Evolutionary conservation across 1,139 yeast genomes (phyloP).

Genomic region (Suhomyces bokatorum): DNA sequence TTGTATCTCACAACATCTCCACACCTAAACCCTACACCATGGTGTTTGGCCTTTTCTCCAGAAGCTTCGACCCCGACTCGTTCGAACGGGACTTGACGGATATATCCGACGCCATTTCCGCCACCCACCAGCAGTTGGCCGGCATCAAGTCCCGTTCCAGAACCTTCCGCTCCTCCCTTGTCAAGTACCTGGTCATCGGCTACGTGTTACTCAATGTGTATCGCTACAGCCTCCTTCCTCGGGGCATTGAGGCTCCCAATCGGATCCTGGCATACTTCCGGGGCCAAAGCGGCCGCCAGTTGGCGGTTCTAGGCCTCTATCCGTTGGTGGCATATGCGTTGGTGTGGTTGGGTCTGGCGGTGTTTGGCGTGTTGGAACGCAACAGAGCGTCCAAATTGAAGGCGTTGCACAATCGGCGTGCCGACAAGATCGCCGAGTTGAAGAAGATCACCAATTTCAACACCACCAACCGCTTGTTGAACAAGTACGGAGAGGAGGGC

Average conservation of each 20-base stretch:
- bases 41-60: conserved; percentile 34
- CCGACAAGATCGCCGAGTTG: conserved; percentile 66
- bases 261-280: conserved; percentile 25
- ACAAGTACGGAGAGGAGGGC: conserved; percentile 56
- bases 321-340: conserved; percentile 33
- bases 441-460: conserved; percentile 78
- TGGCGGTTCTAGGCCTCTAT: conserved; percentile 16
- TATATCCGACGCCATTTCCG: conserved; percentile 40
- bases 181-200: conserved; percentile 29
- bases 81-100: conserved; percentile 53
- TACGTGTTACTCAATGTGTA: conserved; percentile 36
- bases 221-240: conserved; percentile 27
- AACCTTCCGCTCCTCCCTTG: conserved; percentile 20
- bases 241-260: conserved; percentile 19
- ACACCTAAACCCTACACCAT: conserved; percentile 1
- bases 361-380: conserved; percentile 29
- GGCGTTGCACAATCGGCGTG: conserved; percentile 51
- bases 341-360: conserved; percentile 22
- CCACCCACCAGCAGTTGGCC: conserved; percentile 34
- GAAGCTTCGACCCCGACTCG: conserved; percentile 48
- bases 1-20: not conserved
- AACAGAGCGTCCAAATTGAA: conserved; percentile 20
- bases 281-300: conserved; percentile 24
- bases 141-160: conserved; percentile 21
- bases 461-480: conserved; percentile 70